Evolutionary conservation across 805 yeast species (phyloP).

Genomic region (Tetrapisispora pingtungensis): DNA sequence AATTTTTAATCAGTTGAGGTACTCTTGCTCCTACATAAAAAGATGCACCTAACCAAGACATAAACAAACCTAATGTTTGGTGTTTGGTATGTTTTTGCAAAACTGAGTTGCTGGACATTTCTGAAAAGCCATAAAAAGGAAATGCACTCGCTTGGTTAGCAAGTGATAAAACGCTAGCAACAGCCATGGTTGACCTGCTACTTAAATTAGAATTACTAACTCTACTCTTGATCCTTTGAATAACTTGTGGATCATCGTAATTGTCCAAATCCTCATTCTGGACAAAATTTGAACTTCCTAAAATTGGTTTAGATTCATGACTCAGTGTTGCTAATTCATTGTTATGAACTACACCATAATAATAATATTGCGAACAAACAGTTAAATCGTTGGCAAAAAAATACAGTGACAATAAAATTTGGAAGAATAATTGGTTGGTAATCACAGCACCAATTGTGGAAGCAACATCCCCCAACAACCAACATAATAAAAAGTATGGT

Average conservation of each 20-base stretch:
- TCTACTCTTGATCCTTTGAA: slow-evolving; percentile 1
- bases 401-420: slow-evolving; percentile 59
- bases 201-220: slow-evolving; percentile 1
- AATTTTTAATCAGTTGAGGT: slow-evolving; percentile 78
- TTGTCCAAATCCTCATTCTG: slow-evolving; percentile 1
- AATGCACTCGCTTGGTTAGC: slow-evolving; percentile 4
- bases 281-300: not conserved
- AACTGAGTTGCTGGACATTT: not conserved
- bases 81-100: not conserved
- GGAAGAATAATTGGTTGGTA: slow-evolving; percentile 76
- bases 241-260: not conserved
- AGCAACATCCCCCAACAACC: slow-evolving; percentile 38
- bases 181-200: not conserved
- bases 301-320: slow-evolving; percentile 26
- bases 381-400: slow-evolving; percentile 64
- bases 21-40: slow-evolving; percentile 70
- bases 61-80: slow-evolving; percentile 32
- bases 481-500: slow-evolving; percentile 40
- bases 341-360: slow-evolving; percentile 39
- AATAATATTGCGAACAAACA: slow-evolving; percentile 59
- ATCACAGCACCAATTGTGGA: slow-evolving; percentile 60
- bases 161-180: not conserved
- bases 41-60: slow-evolving; percentile 74
- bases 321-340: slow-evolving; percentile 24
- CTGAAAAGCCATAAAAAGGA: not conserved